A percentile compares a stretch with the other conserved stretches of the same genome.
phyloP scores from a whole-genome alignment of 208 protist species.

The Polymyxa betae region DNA sequence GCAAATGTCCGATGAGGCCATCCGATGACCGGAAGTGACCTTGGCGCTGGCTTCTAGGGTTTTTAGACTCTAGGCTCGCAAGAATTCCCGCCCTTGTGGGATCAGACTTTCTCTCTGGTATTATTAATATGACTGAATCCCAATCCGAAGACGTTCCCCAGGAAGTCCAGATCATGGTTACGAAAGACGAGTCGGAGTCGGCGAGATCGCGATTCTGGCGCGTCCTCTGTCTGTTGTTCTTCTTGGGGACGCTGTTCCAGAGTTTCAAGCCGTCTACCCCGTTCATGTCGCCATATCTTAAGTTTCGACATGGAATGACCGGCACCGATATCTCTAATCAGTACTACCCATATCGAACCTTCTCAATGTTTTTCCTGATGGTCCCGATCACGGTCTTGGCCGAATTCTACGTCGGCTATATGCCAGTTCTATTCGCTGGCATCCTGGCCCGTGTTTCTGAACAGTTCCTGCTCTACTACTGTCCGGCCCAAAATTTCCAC shows the following conservation, averaged over 20 bases:
- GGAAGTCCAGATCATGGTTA: no score
- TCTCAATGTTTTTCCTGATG: not conserved
- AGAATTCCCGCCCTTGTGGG: no score
- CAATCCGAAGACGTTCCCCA: no score
- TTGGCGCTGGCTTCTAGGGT: no score
- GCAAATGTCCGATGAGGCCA: no score
- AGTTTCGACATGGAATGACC: not conserved
- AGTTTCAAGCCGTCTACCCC: constrained; percentile 29
- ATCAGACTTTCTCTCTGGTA: no score
- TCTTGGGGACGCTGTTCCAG: constrained; percentile 38
- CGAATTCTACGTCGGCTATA: constrained; percentile 12
- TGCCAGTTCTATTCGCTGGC: not conserved
- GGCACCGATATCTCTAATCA: not conserved
- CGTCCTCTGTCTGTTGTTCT: not conserved
- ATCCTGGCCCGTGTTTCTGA: constrained; percentile 12
- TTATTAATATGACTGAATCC: no score
- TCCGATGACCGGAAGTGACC: no score
- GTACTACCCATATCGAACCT: constrained; percentile 3
- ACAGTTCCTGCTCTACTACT: constrained; percentile 50
- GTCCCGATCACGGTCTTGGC: constrained; percentile 17
- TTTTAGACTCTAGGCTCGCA: no score
- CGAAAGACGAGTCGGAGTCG: no score
- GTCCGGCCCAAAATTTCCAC: not conserved
- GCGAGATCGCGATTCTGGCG: no score
- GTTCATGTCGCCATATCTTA: not conserved